Evolutionary conservation across 1,284 basidiomycete genomes (phyloP).

Genomic region (Trametes polyzona): DNA sequence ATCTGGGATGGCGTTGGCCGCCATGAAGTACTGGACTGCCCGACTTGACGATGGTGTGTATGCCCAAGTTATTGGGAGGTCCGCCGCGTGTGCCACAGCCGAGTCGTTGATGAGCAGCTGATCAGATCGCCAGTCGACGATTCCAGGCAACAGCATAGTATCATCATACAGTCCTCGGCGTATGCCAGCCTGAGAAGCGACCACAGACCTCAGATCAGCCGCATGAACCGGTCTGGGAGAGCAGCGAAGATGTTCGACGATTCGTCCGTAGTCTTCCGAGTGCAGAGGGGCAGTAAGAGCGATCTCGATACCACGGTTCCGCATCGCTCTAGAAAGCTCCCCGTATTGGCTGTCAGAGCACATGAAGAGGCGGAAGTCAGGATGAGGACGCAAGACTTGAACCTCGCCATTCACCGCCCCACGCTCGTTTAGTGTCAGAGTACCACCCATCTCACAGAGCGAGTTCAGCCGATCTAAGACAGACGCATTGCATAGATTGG

Average conservation of each 20-base stretch:
- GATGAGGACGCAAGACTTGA: conserved; percentile 81
- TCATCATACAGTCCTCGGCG: conserved; percentile 40
- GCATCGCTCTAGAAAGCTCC: conserved; percentile 97
- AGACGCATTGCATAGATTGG: conserved; percentile 94
- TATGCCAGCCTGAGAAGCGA: conserved; percentile 28
- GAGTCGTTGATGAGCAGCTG: conserved; percentile 52
- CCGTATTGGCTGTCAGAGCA: conserved; percentile 89
- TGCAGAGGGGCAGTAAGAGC: conserved; percentile 45
- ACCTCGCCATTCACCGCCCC: conserved; percentile 83
- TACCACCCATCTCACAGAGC: conserved; percentile 88
- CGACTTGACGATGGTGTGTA: conserved; percentile 1
- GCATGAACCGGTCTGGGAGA: conserved; percentile 33
- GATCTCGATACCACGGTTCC: conserved; percentile 95
- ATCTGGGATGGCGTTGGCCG: conserved; percentile 14
- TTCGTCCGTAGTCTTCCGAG: conserved; percentile 49
- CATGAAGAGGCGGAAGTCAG: conserved; percentile 94
- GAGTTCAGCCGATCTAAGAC: conserved; percentile 98
- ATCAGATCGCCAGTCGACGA: conserved; percentile 31
- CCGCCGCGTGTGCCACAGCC: conserved; percentile 45
- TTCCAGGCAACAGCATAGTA: background rate
- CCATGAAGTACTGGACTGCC: conserved; percentile 19
- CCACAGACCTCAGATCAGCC: conserved; percentile 32
- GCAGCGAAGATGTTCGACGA: conserved; percentile 55
- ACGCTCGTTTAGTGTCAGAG: conserved; percentile 86
- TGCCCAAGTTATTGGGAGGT: conserved; percentile 38